Conservation (phyloP, 805 yeast genomes). For the Nakazawaea sp. region DNA sequence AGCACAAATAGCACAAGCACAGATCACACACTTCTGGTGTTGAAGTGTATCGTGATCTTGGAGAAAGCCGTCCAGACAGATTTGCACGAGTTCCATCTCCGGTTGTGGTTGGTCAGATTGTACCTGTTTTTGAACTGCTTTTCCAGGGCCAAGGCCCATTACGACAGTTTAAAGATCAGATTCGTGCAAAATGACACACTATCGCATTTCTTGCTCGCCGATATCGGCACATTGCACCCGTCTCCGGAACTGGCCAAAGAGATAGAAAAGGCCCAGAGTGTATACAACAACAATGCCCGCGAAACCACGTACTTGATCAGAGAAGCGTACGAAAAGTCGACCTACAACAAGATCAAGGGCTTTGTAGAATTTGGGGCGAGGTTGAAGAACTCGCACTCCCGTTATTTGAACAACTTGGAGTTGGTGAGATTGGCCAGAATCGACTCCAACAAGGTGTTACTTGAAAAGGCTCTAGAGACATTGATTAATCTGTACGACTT, state of each 20-base stretch:
- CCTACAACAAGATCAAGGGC: constrained; percentile 62
- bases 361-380: constrained; percentile 54
- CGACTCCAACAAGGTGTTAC: constrained; percentile 16
- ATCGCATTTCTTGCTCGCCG: constrained; percentile 43
- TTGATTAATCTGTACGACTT: constrained; percentile 17
- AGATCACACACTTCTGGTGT: constrained; percentile 15
- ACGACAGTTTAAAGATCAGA: constrained; percentile 52
- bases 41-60: constrained; percentile 44
- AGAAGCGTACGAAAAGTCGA: constrained; percentile 48
- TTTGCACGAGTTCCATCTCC: constrained; percentile 64
- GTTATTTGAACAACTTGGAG: constrained; percentile 28
- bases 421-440: constrained; percentile 27
- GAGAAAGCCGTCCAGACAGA: constrained; percentile 51
- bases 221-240: constrained; percentile 42
- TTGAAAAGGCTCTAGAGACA: constrained; percentile 15
- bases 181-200: constrained; percentile 73
- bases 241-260: constrained; percentile 24
- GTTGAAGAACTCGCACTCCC: constrained; percentile 42
- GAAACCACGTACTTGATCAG: constrained; percentile 44
- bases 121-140: constrained; percentile 54
- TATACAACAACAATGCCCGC: constrained; percentile 48
- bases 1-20: background rate
- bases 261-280: constrained; percentile 31
- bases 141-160: constrained; percentile 42
- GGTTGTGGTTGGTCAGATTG: constrained; percentile 63